Percentiles rank a stretch among this genome's conserved stretches.
These are phyloP conservation scores for Kwoniella sp. DNA, from an alignment of 768 basidiomycete species.

Conservation along the genomic window DNA sequence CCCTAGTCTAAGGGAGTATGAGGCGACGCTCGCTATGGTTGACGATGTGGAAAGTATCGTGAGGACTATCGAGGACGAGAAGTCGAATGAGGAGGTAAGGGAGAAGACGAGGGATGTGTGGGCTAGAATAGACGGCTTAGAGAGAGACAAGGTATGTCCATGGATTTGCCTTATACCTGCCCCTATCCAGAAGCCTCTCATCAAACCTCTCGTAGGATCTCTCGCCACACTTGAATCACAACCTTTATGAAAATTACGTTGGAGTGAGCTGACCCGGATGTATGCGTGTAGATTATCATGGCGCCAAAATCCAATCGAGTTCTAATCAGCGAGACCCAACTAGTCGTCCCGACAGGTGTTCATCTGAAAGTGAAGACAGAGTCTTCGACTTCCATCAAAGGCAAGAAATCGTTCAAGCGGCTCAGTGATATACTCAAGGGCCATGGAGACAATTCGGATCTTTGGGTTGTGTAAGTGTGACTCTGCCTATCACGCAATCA, in stretches of 20 bases:
- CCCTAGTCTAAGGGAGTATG: slow-evolving; percentile 95
- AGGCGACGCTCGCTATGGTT: slow-evolving; percentile 87
- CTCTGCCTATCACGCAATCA: too few species aligned
- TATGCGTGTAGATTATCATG: slow-evolving; percentile 65
- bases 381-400: slow-evolving; percentile 61
- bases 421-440: slow-evolving; percentile 81
- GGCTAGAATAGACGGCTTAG: slow-evolving; percentile 92
- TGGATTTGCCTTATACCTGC: neutral
- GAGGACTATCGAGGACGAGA: slow-evolving; percentile 95
- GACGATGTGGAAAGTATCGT: slow-evolving; percentile 96
- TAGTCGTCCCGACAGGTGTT: slow-evolving; percentile 53
- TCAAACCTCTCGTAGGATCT: too few species aligned
- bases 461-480: slow-evolving; percentile 74
- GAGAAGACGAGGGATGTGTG: slow-evolving; percentile 93
- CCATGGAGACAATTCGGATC: slow-evolving; percentile 70
- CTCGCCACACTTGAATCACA: too few species aligned
- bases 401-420: slow-evolving; percentile 84
- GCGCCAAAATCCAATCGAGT: slow-evolving; percentile 85
- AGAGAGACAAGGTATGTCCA: slow-evolving; percentile 75
- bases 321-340: slow-evolving; percentile 70
- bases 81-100: slow-evolving; percentile 92
- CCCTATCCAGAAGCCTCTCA: too few species aligned
- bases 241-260: too few species aligned
- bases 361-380: slow-evolving; percentile 17
- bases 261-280: too few species aligned